Conservation (phyloP, 179 eudicot genomes). For the Spergularia azorica region DNA sequence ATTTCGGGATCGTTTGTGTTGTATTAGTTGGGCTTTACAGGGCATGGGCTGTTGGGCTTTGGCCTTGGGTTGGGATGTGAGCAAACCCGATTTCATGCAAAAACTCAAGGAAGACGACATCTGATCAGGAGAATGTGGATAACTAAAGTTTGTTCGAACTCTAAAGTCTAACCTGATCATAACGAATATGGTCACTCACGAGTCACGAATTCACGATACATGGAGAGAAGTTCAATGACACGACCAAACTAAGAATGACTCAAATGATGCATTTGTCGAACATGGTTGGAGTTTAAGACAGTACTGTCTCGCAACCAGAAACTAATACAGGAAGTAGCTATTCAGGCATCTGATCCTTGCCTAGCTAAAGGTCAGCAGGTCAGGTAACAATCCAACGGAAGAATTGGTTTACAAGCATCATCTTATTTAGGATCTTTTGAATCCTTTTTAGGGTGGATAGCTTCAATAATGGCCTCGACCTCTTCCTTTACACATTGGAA, state of each 20-base stretch:
- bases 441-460: conserved; percentile 42
- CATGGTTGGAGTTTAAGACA: neutral
- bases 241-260: neutral
- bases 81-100: too few species aligned
- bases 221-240: neutral
- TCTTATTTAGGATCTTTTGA: conserved; percentile 35
- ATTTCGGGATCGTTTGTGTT: too few species aligned
- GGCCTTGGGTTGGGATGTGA: too few species aligned
- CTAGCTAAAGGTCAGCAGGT: neutral
- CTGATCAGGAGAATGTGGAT: too few species aligned
- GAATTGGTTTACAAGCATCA: neutral
- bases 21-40: too few species aligned
- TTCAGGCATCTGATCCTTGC: conserved; percentile 1
- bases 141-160: too few species aligned
- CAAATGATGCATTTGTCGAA: neutral
- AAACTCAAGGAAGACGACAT: neutral
- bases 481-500: conserved; percentile 51
- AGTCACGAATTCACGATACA: neutral
- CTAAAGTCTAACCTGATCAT: neutral
- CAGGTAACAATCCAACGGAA: neutral
- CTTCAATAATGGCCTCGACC: conserved; percentile 46
- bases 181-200: neutral
- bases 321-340: neutral
- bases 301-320: neutral
- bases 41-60: too few species aligned